Evolutionary conservation across 176 grass and related monocot genomes (phyloP).

Genomic region (Urochloa ruziziensis): DNA sequence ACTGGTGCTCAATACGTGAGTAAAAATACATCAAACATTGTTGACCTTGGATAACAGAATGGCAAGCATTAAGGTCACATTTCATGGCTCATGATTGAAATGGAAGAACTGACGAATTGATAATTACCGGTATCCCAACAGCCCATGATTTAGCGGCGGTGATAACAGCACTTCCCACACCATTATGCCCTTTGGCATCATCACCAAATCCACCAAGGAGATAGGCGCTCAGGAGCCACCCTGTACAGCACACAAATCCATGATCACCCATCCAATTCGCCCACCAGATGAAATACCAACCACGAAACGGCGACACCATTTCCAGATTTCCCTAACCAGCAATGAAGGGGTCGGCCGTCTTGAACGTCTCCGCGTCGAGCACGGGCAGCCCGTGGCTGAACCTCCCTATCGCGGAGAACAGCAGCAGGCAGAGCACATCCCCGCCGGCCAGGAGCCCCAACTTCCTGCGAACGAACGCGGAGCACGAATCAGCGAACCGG

Average conservation of each 20-base stretch:
- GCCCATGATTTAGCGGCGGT: constrained; percentile 72
- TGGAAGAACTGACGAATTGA: background rate
- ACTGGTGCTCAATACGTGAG: background rate
- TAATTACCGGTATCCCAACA: constrained; percentile 79
- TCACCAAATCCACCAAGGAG: constrained; percentile 83
- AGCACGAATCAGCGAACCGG: constrained; percentile 2
- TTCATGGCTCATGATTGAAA: background rate
- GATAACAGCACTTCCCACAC: constrained; percentile 50
- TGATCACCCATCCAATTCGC: constrained; percentile 2
- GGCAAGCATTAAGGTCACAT: background rate
- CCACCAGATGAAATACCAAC: background rate
- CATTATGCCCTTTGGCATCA: constrained; percentile 82
- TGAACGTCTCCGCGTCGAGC: constrained; percentile 70
- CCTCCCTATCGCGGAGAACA: constrained; percentile 83
- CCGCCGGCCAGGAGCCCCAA: constrained; percentile 71
- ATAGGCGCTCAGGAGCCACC: constrained; percentile 86
- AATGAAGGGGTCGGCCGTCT: constrained; percentile 83
- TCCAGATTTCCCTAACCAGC: constrained; percentile 47
- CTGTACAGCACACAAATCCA: constrained; percentile 29
- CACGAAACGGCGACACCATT: background rate
- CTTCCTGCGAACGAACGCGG: constrained; percentile 45
- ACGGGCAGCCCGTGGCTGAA: constrained; percentile 84
- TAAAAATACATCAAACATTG: background rate
- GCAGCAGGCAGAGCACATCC: constrained; percentile 77
- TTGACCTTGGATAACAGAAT: background rate